A percentile compares a stretch with the other conserved stretches of the same genome.
Conservation (phyloP, 441 rosid genomes). For the Breynia disticha region DNA sequence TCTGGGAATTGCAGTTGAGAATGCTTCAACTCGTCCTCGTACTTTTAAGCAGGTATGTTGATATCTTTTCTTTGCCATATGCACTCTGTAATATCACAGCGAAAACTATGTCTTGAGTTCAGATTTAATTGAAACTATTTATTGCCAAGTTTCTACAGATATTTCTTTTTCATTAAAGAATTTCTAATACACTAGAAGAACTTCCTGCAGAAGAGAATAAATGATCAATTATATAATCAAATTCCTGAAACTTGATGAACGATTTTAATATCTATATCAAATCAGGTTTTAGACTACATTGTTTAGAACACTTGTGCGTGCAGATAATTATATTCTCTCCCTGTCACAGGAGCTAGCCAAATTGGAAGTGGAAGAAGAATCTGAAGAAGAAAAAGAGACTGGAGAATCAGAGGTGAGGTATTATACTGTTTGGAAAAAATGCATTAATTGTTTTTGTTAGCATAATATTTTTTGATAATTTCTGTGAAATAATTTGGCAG, state of each 20-base stretch:
- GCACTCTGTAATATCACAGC: background rate
- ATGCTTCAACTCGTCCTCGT: conserved; percentile 78
- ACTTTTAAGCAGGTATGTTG: conserved; percentile 58
- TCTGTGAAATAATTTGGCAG: conserved; percentile 24
- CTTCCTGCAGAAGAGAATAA: too few relatives aligned
- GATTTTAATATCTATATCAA: too few relatives aligned
- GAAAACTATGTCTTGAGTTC: too few relatives aligned
- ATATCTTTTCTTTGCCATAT: background rate
- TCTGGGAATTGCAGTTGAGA: conserved; percentile 55
- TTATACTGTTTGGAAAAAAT: background rate
- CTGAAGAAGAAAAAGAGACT: conserved; percentile 37
- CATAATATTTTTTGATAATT: background rate
- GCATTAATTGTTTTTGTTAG: background rate
- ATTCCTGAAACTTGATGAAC: too few relatives aligned
- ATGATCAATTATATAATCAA: too few relatives aligned
- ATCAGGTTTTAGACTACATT: too few relatives aligned
- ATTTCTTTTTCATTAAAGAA: too few relatives aligned
- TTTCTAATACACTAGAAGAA: too few relatives aligned
- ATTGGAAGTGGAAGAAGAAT: conserved; percentile 40
- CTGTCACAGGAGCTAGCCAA: conserved; percentile 50
- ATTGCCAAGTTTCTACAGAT: too few relatives aligned
- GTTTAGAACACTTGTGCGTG: too few relatives aligned
- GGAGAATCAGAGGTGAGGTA: conserved; percentile 59
- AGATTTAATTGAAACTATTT: too few relatives aligned
- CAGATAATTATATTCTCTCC: too few relatives aligned